Conservation (phyloP, 805 yeast species). For the Candida boidinii region DNA sequence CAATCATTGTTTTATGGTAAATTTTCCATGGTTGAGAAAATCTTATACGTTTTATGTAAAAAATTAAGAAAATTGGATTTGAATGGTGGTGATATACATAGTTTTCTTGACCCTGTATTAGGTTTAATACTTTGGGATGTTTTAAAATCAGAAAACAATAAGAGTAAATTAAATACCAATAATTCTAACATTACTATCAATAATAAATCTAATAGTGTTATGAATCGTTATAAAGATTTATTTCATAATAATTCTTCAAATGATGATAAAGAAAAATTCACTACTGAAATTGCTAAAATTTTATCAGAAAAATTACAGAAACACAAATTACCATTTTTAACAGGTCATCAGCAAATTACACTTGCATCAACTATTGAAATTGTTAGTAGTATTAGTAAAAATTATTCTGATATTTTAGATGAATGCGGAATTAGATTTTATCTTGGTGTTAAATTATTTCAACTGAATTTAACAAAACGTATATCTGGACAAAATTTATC, state of each 20-base stretch:
- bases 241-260: slow-evolving; percentile 16
- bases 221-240: slow-evolving; percentile 18
- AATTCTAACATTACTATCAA: not conserved
- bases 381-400: slow-evolving; percentile 43
- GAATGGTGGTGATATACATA: slow-evolving; percentile 10
- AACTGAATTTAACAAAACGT: slow-evolving; percentile 27
- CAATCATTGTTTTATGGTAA: slow-evolving; percentile 65
- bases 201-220: not conserved
- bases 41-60: slow-evolving; percentile 46
- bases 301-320: slow-evolving; percentile 55
- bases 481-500: not conserved
- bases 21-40: slow-evolving; percentile 41
- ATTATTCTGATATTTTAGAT: slow-evolving; percentile 38
- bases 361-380: slow-evolving; percentile 63
- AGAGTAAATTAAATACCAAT: not conserved
- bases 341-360: slow-evolving; percentile 89
- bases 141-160: too few relatives aligned
- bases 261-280: slow-evolving; percentile 16
- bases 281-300: slow-evolving; percentile 28
- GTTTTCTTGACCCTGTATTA: not conserved
- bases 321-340: slow-evolving; percentile 65
- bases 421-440: slow-evolving; percentile 63
- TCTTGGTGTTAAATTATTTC: slow-evolving; percentile 62
- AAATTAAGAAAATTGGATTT: slow-evolving; percentile 47
- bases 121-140: too few relatives aligned